Conservation (phyloP, 2,329 filamentous ascomycete genomes). For the Periconia sp. region DNA sequence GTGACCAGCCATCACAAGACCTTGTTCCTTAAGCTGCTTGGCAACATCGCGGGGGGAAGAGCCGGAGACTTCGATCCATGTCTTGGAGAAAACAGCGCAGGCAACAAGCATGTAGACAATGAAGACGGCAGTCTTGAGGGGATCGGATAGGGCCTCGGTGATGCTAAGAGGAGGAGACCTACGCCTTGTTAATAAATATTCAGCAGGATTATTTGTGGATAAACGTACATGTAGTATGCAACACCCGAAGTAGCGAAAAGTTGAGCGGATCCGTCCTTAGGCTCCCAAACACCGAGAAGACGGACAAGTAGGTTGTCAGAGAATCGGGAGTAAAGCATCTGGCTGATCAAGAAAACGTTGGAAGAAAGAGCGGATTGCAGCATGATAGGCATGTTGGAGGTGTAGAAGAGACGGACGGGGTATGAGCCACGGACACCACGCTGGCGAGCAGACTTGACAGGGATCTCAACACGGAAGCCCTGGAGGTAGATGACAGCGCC, state of each 20-base stretch:
- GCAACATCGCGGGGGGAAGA: slow-evolving; percentile 97
- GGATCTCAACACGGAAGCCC: slow-evolving; percentile 99
- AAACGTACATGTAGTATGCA: slow-evolving; percentile 87
- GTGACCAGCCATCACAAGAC: slow-evolving; percentile 98
- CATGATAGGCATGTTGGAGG: slow-evolving; percentile 99
- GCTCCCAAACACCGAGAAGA: slow-evolving; percentile 97
- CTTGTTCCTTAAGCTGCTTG: slow-evolving; percentile 99
- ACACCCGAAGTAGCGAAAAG: slow-evolving; percentile 91
- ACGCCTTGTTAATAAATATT: slow-evolving; percentile 12
- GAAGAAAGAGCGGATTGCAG: slow-evolving; percentile 97
- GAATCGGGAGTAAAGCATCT: slow-evolving; percentile 99
- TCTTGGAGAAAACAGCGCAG: slow-evolving; percentile 99
- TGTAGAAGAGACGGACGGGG: slow-evolving; percentile 99
- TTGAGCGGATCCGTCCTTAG: slow-evolving; percentile 92
- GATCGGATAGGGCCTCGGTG: slow-evolving; percentile 93
- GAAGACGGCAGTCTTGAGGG: slow-evolving; percentile 94
- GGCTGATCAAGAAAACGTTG: slow-evolving; percentile 98
- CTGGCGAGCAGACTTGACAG: slow-evolving; percentile 98
- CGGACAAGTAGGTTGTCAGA: slow-evolving; percentile 98
- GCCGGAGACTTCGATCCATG: slow-evolving; percentile 99
- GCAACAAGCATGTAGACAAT: slow-evolving; percentile 97
- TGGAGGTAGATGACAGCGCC: slow-evolving; percentile 98
- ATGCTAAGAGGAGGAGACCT: slow-evolving; percentile 91
- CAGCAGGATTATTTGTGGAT: background rate
- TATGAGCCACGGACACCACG: slow-evolving; percentile 98